These are phyloP conservation scores for Dissoconium aciculare DNA, from an alignment of 2,329 filamentous ascomycete genomes.

Conservation along the genomic window DNA sequence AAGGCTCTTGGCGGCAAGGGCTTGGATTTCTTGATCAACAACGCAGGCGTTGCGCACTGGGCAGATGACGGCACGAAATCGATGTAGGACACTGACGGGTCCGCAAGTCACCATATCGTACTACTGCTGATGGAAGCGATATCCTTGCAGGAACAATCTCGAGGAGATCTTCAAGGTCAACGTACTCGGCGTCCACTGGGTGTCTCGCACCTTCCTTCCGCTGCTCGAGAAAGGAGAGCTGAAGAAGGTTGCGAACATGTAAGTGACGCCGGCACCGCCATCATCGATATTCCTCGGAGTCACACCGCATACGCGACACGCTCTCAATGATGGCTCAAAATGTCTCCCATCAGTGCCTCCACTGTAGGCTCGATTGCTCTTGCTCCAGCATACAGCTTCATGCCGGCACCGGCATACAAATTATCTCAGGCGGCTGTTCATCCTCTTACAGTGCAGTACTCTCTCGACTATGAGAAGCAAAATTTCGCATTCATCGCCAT, in stretches of 20 bases:
- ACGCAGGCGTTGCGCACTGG: conserved; percentile 25
- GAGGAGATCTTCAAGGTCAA: conserved; percentile 17
- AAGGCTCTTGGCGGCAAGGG: conserved; percentile 22
- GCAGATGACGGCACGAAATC: conserved; percentile 4
- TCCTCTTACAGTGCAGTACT: conserved; percentile 33
- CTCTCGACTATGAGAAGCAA: conserved; percentile 23
- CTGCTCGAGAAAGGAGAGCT: conserved; percentile 25
- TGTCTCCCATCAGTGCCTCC: conserved; percentile 25
- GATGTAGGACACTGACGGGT: no score
- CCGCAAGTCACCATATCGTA: neutral
- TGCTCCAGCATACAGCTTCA: conserved; percentile 11
- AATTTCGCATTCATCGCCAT: conserved; percentile 32
- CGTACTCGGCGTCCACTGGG: conserved; percentile 27
- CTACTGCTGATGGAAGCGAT: neutral
- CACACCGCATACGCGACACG: no score
- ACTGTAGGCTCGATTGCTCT: conserved; percentile 30
- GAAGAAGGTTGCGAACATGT: conserved; percentile 34
- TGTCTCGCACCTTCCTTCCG: conserved; percentile 28
- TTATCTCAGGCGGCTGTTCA: conserved; percentile 36
- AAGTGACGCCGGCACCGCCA: no score
- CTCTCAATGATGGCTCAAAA: no score
- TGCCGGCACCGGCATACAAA: conserved; percentile 27
- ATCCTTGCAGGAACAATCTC: conserved; percentile 20
- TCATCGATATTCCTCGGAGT: no score
- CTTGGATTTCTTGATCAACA: conserved; percentile 35